Percentiles rank a stretch among this genome's conserved stretches.
These are phyloP conservation scores for Massospora cicadina DNA, from an alignment of 371 early-diverging fungal genomes.

Conservation along the genomic window DNA sequence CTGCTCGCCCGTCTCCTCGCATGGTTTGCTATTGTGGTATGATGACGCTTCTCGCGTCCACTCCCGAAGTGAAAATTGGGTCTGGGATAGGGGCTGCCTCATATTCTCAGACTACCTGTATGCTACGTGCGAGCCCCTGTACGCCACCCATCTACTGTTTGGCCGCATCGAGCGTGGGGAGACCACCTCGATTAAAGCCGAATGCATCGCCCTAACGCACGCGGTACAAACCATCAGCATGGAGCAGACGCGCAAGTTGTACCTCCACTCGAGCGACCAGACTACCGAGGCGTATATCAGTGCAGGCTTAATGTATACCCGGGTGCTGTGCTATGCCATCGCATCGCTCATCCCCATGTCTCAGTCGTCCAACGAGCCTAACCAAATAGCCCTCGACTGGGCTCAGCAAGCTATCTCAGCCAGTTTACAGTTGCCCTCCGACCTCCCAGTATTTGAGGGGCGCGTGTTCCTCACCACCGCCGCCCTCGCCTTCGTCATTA, in stretches of 20 bases:
- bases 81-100: neutral
- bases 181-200: neutral
- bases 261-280: neutral
- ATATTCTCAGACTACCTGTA: neutral
- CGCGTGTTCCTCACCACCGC: slow-evolving; percentile 3
- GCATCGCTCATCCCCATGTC: neutral
- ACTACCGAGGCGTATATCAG: neutral
- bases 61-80: neutral
- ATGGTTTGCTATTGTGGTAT: neutral
- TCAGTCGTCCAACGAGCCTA: neutral
- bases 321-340: neutral
- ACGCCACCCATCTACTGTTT: neutral
- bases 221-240: neutral
- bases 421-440: neutral
- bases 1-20: neutral
- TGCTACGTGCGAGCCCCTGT: neutral
- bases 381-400: neutral
- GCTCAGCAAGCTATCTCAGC: neutral
- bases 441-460: neutral
- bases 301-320: neutral
- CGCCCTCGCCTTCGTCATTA: neutral
- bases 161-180: neutral
- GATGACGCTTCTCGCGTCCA: neutral
- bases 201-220: neutral
- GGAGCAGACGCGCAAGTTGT: neutral